Percentiles rank a stretch among this genome's conserved stretches.
Evolutionary conservation across 2,329 filamentous ascomycete genomes (phyloP).

Genomic region (Cryphonectria japonica): DNA sequence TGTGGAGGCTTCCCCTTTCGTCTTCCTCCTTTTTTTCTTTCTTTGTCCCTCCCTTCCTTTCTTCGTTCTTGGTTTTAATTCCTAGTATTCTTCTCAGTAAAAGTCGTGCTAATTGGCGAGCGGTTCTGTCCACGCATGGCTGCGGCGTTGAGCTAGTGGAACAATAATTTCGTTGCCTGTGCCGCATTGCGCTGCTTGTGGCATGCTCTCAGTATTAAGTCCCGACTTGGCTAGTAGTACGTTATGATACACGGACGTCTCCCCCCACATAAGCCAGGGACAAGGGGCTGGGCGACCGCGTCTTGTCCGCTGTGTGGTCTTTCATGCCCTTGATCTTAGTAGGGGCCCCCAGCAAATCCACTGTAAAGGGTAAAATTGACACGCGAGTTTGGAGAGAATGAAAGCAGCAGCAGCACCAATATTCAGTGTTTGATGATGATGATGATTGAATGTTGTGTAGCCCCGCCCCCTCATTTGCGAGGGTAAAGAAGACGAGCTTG

Average conservation of each 20-base stretch:
- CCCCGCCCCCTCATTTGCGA: neutral
- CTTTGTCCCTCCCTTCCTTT: too few species aligned
- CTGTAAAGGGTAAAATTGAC: neutral
- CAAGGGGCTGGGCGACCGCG: neutral
- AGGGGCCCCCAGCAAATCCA: neutral
- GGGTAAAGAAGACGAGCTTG: too few species aligned
- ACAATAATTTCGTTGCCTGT: constrained; percentile 7
- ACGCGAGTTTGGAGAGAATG: neutral
- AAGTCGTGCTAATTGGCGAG: neutral
- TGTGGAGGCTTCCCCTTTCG: neutral
- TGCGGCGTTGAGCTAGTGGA: neutral
- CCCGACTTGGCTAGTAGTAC: neutral
- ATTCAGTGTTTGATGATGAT: neutral
- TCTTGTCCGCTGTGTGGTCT: neutral
- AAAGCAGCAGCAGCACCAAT: neutral
- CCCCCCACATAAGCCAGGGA: neutral
- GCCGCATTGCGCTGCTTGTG: neutral
- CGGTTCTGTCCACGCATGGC: neutral
- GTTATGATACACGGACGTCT: neutral
- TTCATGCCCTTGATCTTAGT: neutral
- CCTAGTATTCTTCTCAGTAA: too few species aligned
- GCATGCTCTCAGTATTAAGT: neutral
- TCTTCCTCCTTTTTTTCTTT: too few species aligned
- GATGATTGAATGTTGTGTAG: neutral
- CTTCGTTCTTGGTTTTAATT: too few species aligned